phyloP scores from a whole-genome alignment of 306 rosid species.

The Citrullus colocynthis region DNA sequence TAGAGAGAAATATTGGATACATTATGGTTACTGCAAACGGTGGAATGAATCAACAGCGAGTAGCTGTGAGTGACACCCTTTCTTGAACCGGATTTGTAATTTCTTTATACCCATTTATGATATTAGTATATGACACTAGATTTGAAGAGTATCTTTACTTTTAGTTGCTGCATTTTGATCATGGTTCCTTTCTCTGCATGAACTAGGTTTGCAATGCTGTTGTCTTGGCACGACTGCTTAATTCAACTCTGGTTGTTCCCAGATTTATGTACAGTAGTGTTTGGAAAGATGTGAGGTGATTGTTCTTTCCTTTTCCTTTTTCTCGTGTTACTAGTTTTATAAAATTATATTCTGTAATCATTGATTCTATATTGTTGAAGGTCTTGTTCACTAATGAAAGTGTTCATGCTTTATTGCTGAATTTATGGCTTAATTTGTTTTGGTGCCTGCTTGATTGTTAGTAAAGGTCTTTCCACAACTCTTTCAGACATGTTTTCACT shows the following conservation, averaged over 20 bases:
- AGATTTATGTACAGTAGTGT: constrained; percentile 81
- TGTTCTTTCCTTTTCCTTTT: constrained; percentile 13
- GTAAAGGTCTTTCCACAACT: neutral
- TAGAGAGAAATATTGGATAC: constrained; percentile 77
- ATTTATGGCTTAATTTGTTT: neutral
- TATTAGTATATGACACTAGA: neutral
- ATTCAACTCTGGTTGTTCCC: constrained; percentile 79
- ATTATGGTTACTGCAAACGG: constrained; percentile 91
- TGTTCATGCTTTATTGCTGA: constrained; percentile 2
- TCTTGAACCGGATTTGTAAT: neutral
- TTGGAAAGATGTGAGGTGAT: constrained; percentile 91
- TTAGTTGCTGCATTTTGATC: neutral
- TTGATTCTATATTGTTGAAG: neutral
- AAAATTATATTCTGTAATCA: constrained; percentile 1
- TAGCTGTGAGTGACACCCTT: constrained; percentile 63
- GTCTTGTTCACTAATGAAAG: constrained; percentile 1
- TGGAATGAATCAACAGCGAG: constrained; percentile 95
- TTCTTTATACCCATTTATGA: neutral
- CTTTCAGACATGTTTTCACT: neutral
- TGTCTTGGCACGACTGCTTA: constrained; percentile 64
- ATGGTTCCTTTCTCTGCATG: constrained; percentile 16
- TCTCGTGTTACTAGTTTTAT: neutral
- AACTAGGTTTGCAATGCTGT: constrained; percentile 89
- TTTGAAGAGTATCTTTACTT: neutral
- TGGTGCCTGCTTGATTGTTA: neutral